Base-by-base conservation (phyloP, 192 early-diverging fungal species). In the Gigaspora rosea region DNA sequence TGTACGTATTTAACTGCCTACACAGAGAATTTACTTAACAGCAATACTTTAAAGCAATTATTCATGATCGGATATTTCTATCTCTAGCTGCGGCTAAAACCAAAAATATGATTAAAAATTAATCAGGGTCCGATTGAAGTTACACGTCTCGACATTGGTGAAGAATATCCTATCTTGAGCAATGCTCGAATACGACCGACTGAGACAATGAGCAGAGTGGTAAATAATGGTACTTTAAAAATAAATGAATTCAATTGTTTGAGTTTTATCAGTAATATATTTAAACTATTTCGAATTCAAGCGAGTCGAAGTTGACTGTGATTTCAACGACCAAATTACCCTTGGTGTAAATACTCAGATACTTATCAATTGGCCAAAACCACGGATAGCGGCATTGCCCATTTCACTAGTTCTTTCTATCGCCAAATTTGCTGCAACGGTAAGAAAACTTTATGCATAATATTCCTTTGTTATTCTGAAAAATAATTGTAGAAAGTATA, bases 291-390 rank as follows among this genome's bases (percentile, higher is more conserved):
- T 11, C 8, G 58, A n/a, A 67, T 7, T 51, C 6, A 73, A 92
- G 90, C 69, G 89, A 16, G 91, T 90, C n/a, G 92, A 95, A 75
- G 85, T 98, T 27, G 91, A 92, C 48, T 91, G 98, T 68, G 89
- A 92, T 62, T 95, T 94, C 68, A 88, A 93, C 68, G 96, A 99
- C 82, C 94, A 98, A 73, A 86, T 99, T n/a, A 93, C 94, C 36
- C 79, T 99, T 41, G 96, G 95, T 0, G 88, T 99, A 69, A 92
- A 98, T 79, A 98, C 97, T 3, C 92, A 92, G 49, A 85, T 98
- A 20, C 83, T 98, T 51, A 87, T 99, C 65, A 99, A 99, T 82
- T 98, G 96, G 98, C 98, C 98, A 10, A 92, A 90, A 65, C 85
- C 91, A 15, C 81, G 86, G 32, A 92, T 96, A 73, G 98, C 97